Evolutionary conservation across 306 rosid genomes (phyloP).

Genomic region (Parietaria judaica): DNA sequence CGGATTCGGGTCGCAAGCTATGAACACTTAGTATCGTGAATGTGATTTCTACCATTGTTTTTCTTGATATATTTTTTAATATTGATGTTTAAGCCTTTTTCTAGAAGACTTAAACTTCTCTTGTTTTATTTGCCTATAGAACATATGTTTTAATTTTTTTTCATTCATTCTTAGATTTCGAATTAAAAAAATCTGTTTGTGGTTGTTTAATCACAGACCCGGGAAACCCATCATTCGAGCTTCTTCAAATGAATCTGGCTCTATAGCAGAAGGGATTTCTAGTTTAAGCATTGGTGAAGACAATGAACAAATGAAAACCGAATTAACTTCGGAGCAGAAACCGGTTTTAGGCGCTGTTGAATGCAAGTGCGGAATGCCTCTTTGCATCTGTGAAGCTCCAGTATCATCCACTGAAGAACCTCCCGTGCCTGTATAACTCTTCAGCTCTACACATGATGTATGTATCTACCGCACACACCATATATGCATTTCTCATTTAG

Average conservation of each 20-base stretch:
- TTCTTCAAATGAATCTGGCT: conserved; percentile 39
- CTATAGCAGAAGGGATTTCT: conserved; percentile 48
- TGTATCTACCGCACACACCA: background rate
- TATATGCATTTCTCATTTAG: conserved; percentile 10
- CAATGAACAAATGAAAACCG: conserved; percentile 29
- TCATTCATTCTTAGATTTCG: background rate
- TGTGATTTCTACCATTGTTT: no score
- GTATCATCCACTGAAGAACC: conserved; percentile 37
- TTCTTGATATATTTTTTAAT: background rate
- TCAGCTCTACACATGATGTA: conserved; percentile 4
- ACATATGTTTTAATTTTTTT: background rate
- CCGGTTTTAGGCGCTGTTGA: conserved; percentile 33
- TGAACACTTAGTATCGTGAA: no score
- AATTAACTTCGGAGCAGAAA: conserved; percentile 32
- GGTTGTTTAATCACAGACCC: conserved; percentile 39
- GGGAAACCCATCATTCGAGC: conserved; percentile 33
- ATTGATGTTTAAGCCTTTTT: background rate
- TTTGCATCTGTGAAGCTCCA: conserved; percentile 89
- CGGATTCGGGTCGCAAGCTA: no score
- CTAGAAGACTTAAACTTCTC: background rate
- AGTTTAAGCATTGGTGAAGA: conserved; percentile 45
- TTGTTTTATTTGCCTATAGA: conserved; percentile 8
- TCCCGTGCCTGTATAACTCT: conserved; percentile 45
- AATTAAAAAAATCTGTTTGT: background rate
- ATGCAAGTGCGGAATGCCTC: conserved; percentile 98